These are phyloP conservation scores for Artemisia annua DNA, from an alignment of 129 eudicot genomes.

Conservation along the genomic window DNA sequence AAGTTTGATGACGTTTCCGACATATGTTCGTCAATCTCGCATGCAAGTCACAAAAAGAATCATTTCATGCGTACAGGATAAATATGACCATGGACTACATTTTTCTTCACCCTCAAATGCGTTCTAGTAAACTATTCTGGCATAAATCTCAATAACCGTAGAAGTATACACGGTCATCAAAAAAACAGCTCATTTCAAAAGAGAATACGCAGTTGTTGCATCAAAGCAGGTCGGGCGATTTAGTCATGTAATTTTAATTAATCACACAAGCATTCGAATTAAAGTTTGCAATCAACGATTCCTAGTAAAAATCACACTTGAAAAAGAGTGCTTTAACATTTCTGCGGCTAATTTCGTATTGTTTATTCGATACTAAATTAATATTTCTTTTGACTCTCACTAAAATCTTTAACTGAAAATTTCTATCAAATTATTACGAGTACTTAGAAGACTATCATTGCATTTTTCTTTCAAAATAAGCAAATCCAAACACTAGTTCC, in stretches of 20 bases:
- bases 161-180: not conserved
- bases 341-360: too few species aligned
- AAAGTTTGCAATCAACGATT: not conserved
- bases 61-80: not conserved
- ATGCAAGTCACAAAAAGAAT: conserved; percentile 2
- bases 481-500: too few species aligned
- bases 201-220: not conserved
- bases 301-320: not conserved
- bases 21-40: not conserved
- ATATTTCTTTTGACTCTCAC: too few species aligned
- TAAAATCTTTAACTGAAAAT: too few species aligned
- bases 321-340: not conserved
- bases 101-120: not conserved
- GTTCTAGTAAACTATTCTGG: not conserved
- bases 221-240: not conserved
- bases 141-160: not conserved
- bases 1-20: not conserved
- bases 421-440: too few species aligned
- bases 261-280: not conserved
- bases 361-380: too few species aligned
- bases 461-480: too few species aligned
- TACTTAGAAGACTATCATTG: too few species aligned
- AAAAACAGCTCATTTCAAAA: not conserved
- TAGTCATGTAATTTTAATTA: not conserved
- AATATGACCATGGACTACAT: not conserved